Evolutionary conservation across 2,329 filamentous ascomycete genomes (phyloP), one percentile per base, ranked within the genome.

Genomic region (Bipolaris sorokiniana): DNA sequence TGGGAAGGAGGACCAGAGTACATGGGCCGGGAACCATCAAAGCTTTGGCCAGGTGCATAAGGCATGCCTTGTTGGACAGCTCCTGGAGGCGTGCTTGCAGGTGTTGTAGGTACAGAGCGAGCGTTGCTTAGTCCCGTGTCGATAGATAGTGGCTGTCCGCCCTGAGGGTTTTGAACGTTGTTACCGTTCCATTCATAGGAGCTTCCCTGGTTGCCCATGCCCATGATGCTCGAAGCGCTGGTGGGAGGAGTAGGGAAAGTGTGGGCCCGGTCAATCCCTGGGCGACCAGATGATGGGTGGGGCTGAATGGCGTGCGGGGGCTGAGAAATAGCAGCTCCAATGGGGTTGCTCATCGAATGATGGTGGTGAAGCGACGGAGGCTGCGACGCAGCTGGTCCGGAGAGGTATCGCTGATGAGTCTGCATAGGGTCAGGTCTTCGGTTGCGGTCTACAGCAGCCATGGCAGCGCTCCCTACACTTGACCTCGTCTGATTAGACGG

Each of bases 181-280:
- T 69, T 65, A 56, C 79, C 78, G 77, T 85, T 83, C 91, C 93
- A 97, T 72, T 93, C 89, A 75, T 94, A 96, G 38, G 85, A 89
- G 65, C 79, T 84, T 33, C 91, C 90, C 37, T 90, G 88, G 63
- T 85, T 85, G 44, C 88, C 87, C 83, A 96, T 91, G 59, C 85
- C 80, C 79, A 88, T 92, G 44, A 96, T 86, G 76, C 92, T 91
- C 0, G 92, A 95, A n/a, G 92, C 90, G 75, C 91, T 97, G 0
- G 93, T 91, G 1, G 94, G 93, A 34, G 94, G 94, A 3, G 94
- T 97, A 3, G 94, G 93, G 77, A 97, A 97, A 1, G 92, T 96
- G 75, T 97, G 90, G 15, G 92, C 89, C 50, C 94, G 87, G 62
- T 97, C 93, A 45, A 75, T 54, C 6, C 86, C 83, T 7, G 92